Evolutionary conservation across 257 asterid species (phyloP).

Genomic region (Misopates orontium): DNA sequence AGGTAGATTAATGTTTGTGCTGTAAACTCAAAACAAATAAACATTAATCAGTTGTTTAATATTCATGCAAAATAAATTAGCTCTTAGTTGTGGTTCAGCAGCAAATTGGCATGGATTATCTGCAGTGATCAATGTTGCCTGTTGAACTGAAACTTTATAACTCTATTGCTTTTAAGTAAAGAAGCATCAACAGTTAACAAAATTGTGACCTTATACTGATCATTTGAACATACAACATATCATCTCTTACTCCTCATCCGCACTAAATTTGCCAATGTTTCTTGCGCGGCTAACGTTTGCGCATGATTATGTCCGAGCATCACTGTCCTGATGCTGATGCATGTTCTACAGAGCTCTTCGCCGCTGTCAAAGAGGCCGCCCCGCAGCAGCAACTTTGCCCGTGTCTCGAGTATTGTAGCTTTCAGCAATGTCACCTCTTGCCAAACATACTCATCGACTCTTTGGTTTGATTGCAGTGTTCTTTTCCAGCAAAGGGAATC

Average conservation of each 20-base stretch:
- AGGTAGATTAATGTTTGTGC: too few relatives aligned
- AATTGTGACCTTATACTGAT: background rate
- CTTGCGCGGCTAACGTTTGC: slow-evolving; percentile 83
- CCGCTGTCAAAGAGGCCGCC: slow-evolving; percentile 79
- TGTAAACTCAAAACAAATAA: too few relatives aligned
- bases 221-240: background rate
- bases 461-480: slow-evolving; percentile 53
- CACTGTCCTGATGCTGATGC: slow-evolving; percentile 84
- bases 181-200: too few relatives aligned
- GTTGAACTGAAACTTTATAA: too few relatives aligned
- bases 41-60: too few relatives aligned
- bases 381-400: slow-evolving; percentile 69
- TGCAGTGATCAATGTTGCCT: too few relatives aligned
- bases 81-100: too few relatives aligned
- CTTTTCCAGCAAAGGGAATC: slow-evolving; percentile 85
- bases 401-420: slow-evolving; percentile 66
- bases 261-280: slow-evolving; percentile 75
- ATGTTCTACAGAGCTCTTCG: slow-evolving; percentile 76
- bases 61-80: too few relatives aligned
- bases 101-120: too few relatives aligned
- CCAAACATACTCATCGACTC: slow-evolving; percentile 85
- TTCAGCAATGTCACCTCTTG: slow-evolving; percentile 76
- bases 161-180: too few relatives aligned
- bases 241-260: slow-evolving; percentile 86
- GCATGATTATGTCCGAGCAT: slow-evolving; percentile 84